Evolutionary conservation across 2,329 filamentous ascomycete genomes (phyloP), one percentile per base, ranked within the genome.

Genomic region (Calcarisporium arbuscula): DNA sequence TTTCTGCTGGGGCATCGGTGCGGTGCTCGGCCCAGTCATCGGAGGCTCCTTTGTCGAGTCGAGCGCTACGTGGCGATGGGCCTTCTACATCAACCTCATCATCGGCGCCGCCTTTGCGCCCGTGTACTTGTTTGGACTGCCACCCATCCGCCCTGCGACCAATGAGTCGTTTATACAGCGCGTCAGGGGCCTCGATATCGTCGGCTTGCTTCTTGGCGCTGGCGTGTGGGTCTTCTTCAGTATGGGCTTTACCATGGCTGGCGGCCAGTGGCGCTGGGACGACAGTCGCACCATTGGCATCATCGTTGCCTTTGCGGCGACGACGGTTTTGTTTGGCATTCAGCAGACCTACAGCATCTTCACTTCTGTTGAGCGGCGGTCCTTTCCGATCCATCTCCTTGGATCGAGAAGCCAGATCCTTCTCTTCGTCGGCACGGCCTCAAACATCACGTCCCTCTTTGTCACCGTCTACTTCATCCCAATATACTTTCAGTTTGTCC

Each of bases 41-140:
- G 65, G 65, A 6, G 64, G 64, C 19, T 56, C 54, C 0, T 65
- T 68, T 28, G 52, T 56, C 9, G 31, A n/a, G 10, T 58, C 57
- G 18, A 43, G 44, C 3, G 61, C 56, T 2, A 56, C 53, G 0
- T 68, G 64, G 64, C 39, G 65, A 22, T 64, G 54, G 56, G 41
- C 43, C 6, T 65, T 67, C 36, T 78, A 77, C 42, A 68, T 77
- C 53, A 77, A 76, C 40, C 55, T 76, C 2, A 52, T 68, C 20
- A 61, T 66, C 5, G 33, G 33, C 14, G 37, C 16, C 6, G 29
- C 19, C 17, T 36, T 39, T 11, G 29, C 33, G 14, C 33, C 37
- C n/a, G 23, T 39, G 9, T 36, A 39, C 21, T 0, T 36, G 11
- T 29, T 36, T 9, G 25, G 28, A 15, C 20, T 39, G 15, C 37